Evolutionary conservation across 179 eudicot species (phyloP).

Genomic region (Vitellaria paradoxa): DNA sequence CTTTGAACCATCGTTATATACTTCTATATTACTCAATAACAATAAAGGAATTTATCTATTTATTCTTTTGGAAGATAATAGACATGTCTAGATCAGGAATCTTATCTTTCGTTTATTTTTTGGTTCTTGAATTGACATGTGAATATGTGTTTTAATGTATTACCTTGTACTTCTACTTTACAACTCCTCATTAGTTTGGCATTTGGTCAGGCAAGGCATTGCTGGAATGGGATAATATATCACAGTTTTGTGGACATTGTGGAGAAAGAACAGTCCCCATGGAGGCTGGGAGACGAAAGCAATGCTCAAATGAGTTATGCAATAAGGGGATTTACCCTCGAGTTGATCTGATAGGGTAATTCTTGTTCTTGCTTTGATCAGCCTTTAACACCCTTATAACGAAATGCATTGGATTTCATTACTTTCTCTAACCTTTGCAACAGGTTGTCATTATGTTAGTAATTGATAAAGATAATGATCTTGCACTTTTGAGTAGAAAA

Average conservation of each 20-base stretch:
- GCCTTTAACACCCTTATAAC: background rate
- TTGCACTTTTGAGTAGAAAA: constrained; percentile 76
- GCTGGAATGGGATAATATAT: constrained; percentile 72
- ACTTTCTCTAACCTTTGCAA: constrained; percentile 3
- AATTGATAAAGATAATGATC: constrained; percentile 83
- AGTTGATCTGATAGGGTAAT: constrained; percentile 79
- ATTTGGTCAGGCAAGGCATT: constrained; percentile 75
- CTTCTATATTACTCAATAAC: too few relatives aligned
- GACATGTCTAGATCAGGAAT: background rate
- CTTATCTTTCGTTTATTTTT: background rate
- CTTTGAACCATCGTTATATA: too few relatives aligned
- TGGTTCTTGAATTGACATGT: background rate
- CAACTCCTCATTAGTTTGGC: background rate
- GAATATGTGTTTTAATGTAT: background rate
- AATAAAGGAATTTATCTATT: too few relatives aligned
- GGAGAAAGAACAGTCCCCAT: constrained; percentile 66
- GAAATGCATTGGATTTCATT: background rate
- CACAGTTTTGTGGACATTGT: constrained; percentile 89
- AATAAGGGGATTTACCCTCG: constrained; percentile 87
- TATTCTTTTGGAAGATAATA: background rate
- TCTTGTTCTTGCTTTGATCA: background rate
- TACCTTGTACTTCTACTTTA: background rate
- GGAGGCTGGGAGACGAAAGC: constrained; percentile 92
- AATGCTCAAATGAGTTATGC: constrained; percentile 74
- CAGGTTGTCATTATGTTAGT: constrained; percentile 96